These are phyloP conservation scores for Echinosphaeria canescens DNA, from an alignment of 2,329 filamentous ascomycete genomes.

Conservation along the genomic window DNA sequence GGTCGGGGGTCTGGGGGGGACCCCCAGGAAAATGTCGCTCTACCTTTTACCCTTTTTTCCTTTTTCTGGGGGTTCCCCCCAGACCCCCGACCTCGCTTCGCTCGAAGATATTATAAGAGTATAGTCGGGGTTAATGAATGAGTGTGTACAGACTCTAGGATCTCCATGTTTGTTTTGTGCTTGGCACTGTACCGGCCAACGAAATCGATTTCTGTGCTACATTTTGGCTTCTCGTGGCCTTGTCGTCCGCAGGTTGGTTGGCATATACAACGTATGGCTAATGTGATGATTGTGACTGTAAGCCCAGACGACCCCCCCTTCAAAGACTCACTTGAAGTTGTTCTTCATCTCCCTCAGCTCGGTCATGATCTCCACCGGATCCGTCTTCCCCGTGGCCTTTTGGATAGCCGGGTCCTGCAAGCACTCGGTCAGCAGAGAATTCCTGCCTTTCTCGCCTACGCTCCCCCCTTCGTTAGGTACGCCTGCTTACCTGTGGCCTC, in stretches of 20 bases:
- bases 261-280: constrained; percentile 2
- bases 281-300: constrained; percentile 1
- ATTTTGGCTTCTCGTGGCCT: constrained; percentile 8
- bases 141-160: no score
- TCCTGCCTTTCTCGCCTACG: no score
- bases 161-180: no score
- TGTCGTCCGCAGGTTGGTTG: constrained; percentile 10
- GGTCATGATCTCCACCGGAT: constrained; percentile 68
- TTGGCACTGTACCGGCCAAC: constrained; percentile 6
- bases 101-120: no score
- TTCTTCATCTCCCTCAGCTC: constrained; percentile 86
- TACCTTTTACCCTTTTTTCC: no score
- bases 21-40: no score
- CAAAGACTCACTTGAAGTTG: constrained; percentile 32
- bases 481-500: constrained; percentile 61
- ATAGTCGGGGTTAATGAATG: no score
- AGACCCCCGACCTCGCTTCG: no score
- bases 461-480: no score
- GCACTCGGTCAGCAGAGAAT: constrained; percentile 2
- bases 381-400: constrained; percentile 59
- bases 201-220: constrained; percentile 3
- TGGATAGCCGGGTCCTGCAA: constrained; percentile 60
- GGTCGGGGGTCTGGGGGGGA: no score
- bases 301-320: neutral
- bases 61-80: no score